Base-by-base conservation (phyloP, 2,329 filamentous ascomycete genomes). In the Diaporthe humulicola region DNA sequence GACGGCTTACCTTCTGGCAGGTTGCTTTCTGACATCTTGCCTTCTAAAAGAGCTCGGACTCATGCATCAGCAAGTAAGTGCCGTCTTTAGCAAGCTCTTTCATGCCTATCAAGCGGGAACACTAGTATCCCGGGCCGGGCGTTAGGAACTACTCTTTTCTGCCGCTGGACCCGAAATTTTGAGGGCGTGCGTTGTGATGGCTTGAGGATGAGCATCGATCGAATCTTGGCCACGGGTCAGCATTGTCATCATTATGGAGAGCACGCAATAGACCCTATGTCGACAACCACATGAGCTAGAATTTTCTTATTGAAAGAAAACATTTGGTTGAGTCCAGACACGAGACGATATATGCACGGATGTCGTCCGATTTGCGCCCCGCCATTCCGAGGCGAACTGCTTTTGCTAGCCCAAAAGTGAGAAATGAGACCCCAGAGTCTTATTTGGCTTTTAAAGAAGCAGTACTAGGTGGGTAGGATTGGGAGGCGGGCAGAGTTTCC, bases 1-100 rank as follows among this genome's bases (percentile, higher is more conserved):
- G 50, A 28, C 50, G 28, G 38, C 57, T 40, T 42, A 8, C n/a
- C 52, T 56, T 10, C 28, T 56, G 52, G 33, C 52, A 56, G 17
- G 9, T 38, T 38, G 9, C n/a, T 4, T 52, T 28, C 50, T 52
- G 50, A 28, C n/a, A 42, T 7, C 36, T n/a, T 42, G 17, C 10
- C 52, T 56, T 22, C 17, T 33, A 30, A 56, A 30, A 56, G 15
- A 33, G 17, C 38, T 12, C 38, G 6, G 38, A 8, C 12, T 38
- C 9, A 38, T 61, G 57, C 30, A 19, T 19, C 42, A 38, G 36
- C 57, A 42, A n/a, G 36, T 10, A 28, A 61, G n/a, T n/a, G 57
- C 57, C 57, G 57, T 61, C 57, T 38, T 38, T 61, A 42, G 38
- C 19, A 61, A 61, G 22, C 38, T n/a, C n/a, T 42, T 42, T 14